phyloP scores from a whole-genome alignment of 2,329 filamentous ascomycete genomes.

The Hortaea werneckii region DNA sequence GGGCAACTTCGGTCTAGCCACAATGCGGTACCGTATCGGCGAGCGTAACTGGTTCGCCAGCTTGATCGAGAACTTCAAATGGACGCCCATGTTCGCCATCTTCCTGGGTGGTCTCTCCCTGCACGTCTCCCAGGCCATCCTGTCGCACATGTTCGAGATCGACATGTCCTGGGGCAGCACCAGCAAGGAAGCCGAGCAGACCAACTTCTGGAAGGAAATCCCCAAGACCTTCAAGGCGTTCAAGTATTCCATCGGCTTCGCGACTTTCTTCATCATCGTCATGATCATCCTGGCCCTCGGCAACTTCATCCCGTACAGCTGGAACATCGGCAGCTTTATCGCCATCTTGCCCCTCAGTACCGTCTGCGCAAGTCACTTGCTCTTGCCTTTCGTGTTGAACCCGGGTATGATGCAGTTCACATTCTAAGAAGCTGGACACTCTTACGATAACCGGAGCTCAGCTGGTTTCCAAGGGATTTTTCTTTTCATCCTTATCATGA shows the following conservation, averaged over 20 bases:
- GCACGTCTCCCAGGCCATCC: constrained; percentile 62
- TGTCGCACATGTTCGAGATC: constrained; percentile 75
- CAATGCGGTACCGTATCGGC: constrained; percentile 52
- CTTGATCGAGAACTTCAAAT: constrained; percentile 50
- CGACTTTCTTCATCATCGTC: constrained; percentile 45
- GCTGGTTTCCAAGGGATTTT: too few species aligned
- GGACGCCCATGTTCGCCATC: constrained; percentile 59
- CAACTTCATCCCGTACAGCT: constrained; percentile 52
- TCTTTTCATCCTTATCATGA: too few species aligned
- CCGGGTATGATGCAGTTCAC: constrained; percentile 73
- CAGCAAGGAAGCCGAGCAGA: constrained; percentile 69
- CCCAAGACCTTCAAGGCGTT: constrained; percentile 70
- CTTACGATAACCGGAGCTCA: too few species aligned
- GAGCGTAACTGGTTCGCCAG: constrained; percentile 42
- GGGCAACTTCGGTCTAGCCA: constrained; percentile 51
- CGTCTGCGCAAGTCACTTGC: constrained; percentile 57
- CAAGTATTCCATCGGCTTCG: constrained; percentile 60
- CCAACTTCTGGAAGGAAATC: constrained; percentile 77
- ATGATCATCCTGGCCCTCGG: constrained; percentile 58
- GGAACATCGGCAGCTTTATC: constrained; percentile 41
- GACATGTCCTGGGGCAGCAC: constrained; percentile 83
- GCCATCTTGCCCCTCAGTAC: constrained; percentile 68
- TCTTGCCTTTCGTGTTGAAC: constrained; percentile 64
- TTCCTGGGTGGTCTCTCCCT: constrained; percentile 75
- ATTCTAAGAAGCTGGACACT: constrained; percentile 41